A percentile compares a stretch with the other conserved stretches of the same genome.
Conservation (phyloP, 2,329 filamentous ascomycete genomes). For the Orbilia oligospora region DNA sequence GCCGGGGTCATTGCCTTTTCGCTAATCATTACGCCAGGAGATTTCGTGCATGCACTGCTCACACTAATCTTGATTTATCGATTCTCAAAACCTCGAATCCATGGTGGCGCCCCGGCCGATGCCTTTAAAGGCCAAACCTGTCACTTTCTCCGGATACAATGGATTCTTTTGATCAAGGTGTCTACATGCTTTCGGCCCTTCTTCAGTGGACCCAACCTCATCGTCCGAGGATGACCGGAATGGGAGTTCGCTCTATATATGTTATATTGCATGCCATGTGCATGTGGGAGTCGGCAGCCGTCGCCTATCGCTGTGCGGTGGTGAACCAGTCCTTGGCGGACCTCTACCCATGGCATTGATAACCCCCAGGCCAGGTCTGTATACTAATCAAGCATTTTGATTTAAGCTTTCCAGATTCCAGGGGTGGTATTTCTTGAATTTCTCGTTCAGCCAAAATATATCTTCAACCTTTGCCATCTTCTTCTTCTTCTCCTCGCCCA, state of each 20-base stretch:
- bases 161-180: slow-evolving; percentile 24
- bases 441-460: not conserved
- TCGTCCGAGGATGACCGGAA: slow-evolving; percentile 22
- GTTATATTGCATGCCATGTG: slow-evolving; percentile 1
- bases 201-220: slow-evolving; percentile 11
- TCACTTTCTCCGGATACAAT: slow-evolving; percentile 28
- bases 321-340: too few relatives aligned
- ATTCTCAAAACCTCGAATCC: slow-evolving; percentile 23
- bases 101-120: slow-evolving; percentile 13
- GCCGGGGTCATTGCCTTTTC: slow-evolving; percentile 46
- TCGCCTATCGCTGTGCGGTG: too few relatives aligned
- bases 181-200: slow-evolving; percentile 11
- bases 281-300: slow-evolving; percentile 1
- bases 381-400: slow-evolving; percentile 14
- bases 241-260: not conserved
- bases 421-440: slow-evolving; percentile 7
- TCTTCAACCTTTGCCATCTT: slow-evolving; percentile 14
- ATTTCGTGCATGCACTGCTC: slow-evolving; percentile 24
- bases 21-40: slow-evolving; percentile 44
- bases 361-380: slow-evolving; percentile 8
- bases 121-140: slow-evolving; percentile 23
- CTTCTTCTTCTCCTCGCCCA: not conserved
- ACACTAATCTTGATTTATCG: slow-evolving; percentile 41
- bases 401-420: slow-evolving; percentile 20
- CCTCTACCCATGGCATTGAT: too few relatives aligned